These are phyloP conservation scores for Sphaerulina vaccinii DNA, from an alignment of 2,329 filamentous ascomycete species.

Conservation along the genomic window DNA sequence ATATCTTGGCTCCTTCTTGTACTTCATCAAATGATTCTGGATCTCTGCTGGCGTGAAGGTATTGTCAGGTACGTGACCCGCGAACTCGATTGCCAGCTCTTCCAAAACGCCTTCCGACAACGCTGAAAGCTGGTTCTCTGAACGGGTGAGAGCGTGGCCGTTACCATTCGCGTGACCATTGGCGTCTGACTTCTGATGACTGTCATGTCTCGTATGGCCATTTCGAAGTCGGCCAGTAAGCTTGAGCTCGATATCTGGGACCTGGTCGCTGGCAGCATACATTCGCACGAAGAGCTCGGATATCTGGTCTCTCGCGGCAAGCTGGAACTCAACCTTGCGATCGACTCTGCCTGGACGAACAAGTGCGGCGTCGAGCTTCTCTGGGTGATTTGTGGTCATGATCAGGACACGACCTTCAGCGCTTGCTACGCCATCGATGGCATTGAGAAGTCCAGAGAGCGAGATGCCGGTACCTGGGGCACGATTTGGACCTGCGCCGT, in stretches of 20 bases:
- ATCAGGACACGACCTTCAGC: slow-evolving; percentile 77
- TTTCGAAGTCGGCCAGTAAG: slow-evolving; percentile 7
- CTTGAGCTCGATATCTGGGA: slow-evolving; percentile 15
- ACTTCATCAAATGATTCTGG: slow-evolving; percentile 52
- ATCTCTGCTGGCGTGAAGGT: slow-evolving; percentile 54
- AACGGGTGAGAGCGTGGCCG: slow-evolving; percentile 9
- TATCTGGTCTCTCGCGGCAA: slow-evolving; percentile 44
- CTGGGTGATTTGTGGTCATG: slow-evolving; percentile 78
- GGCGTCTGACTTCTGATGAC: slow-evolving; percentile 4
- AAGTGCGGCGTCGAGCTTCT: slow-evolving; percentile 64
- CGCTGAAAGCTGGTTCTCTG: slow-evolving; percentile 15
- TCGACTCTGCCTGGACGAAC: slow-evolving; percentile 73
- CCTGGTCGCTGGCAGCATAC: slow-evolving; percentile 33
- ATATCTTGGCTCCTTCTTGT: slow-evolving; percentile 50
- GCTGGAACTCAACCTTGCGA: slow-evolving; percentile 61
- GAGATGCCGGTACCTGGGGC: slow-evolving; percentile 61
- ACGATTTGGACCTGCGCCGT: slow-evolving; percentile 19
- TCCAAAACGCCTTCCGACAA: slow-evolving; percentile 36
- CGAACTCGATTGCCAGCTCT: slow-evolving; percentile 47
- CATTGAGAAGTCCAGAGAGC: slow-evolving; percentile 76
- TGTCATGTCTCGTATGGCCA: slow-evolving; percentile 3
- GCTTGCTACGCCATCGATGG: slow-evolving; percentile 77
- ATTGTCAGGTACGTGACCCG: slow-evolving; percentile 46
- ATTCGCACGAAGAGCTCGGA: slow-evolving; percentile 45
- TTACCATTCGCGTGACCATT: slow-evolving; percentile 16